Evolutionary conservation across 2,329 filamentous ascomycete genomes (phyloP).

Genomic region (Aspergillus sp.): DNA sequence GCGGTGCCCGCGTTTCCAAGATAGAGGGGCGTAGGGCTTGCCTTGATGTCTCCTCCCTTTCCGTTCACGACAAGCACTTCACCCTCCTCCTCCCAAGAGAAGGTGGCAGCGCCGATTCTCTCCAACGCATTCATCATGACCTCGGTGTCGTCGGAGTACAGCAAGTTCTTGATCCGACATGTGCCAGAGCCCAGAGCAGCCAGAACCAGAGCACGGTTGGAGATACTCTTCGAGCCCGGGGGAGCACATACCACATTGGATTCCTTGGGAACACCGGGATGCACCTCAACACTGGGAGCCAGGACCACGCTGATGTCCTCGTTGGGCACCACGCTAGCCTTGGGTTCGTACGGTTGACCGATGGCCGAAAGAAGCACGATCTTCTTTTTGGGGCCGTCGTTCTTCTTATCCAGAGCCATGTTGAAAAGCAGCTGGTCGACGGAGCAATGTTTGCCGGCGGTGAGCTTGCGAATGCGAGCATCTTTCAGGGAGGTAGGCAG

Average conservation of each 20-base stretch:
- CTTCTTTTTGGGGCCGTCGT: constrained; percentile 92
- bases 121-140: constrained; percentile 94
- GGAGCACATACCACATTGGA: constrained; percentile 75
- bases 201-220: constrained; percentile 90
- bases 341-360: constrained; percentile 80
- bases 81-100: constrained; percentile 93
- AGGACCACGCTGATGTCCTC: constrained; percentile 77
- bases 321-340: constrained; percentile 86
- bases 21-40: constrained; percentile 75
- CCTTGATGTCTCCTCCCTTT: constrained; percentile 79
- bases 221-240: constrained; percentile 96
- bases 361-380: constrained; percentile 89
- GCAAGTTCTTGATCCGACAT: constrained; percentile 84
- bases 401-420: constrained; percentile 99
- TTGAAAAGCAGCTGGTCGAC: constrained; percentile 83
- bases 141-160: constrained; percentile 96
- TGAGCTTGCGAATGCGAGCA: constrained; percentile 75
- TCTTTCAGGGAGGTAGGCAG: constrained; percentile 83
- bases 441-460: constrained; percentile 81
- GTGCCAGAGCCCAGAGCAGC: constrained; percentile 83
- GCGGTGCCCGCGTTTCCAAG: constrained; percentile 96
- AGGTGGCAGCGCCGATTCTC: constrained; percentile 79
- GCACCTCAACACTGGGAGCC: constrained; percentile 72
- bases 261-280: constrained; percentile 65
- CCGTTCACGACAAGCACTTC: constrained; percentile 85